Evolutionary conservation across 768 basidiomycete genomes (phyloP), one percentile per base, ranked within the genome.

Genomic region (Candolleomyces efflorescens): DNA sequence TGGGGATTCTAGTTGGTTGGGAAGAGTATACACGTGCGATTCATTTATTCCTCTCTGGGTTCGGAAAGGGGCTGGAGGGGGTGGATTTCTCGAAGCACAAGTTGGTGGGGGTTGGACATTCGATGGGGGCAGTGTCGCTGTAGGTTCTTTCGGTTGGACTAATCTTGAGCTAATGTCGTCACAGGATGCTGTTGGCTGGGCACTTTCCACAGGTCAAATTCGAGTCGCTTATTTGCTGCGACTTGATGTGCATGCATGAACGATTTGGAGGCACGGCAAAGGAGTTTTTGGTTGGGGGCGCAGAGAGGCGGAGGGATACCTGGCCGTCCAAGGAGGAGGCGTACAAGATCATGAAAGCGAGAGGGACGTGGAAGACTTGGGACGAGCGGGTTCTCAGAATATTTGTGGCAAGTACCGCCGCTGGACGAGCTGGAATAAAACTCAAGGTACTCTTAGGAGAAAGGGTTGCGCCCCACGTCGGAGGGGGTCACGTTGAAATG

Each of bases 271-370:
- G 15, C 5, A 53, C 27, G n/a, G 53, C 67, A 1, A 49, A 55
- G 13, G 23, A 63, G 15, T 64, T 68, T 58, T 69, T 78, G 6
- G 60, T 56, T 3, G 56, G 47, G 5, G 76, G 73, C 5, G 71
- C 78, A 1, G 53, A 59, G 37, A 75, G 69, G 38, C 73, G 82
- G 13, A 68, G 79, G 3, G 82, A 84, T 63, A 71, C 75, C 9
- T 85, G 83, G 84, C 64, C 78, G 0, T 79, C 75, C n/a, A 71
- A 63, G 12, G 78, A 78, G 57, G 80, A 79, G 32, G 83, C 82
- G 0, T 76, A 70, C 46, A 67, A 67, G 20, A 10, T 60, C 3
- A 60, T 84, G 54, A 75, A 73, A 55, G 59, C 68, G 7, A 66
- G 78, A 24, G 65, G 68, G 36, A 66, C 75, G 11, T 81, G 76